These are phyloP conservation scores for Lactifluus subvellereus DNA, from an alignment of 768 basidiomycete genomes.

Conservation along the genomic window DNA sequence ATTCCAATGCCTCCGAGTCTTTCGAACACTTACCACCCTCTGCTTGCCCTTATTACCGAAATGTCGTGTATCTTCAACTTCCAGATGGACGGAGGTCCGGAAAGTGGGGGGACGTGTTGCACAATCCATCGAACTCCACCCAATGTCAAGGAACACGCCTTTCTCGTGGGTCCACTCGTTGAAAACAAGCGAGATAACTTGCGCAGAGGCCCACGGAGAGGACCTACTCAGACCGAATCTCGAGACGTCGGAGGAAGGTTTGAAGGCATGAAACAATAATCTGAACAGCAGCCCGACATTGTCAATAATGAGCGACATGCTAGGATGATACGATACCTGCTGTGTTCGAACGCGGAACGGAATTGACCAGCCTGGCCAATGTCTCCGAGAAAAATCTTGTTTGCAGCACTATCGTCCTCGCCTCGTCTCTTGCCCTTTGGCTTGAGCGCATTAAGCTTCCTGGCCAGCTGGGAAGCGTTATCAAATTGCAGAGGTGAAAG, in stretches of 20 bases:
- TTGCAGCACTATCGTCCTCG: constrained; percentile 19
- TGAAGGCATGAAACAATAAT: constrained; percentile 12
- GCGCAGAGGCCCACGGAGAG: constrained; percentile 2
- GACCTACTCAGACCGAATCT: constrained; percentile 17
- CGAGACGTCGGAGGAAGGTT: constrained; percentile 7
- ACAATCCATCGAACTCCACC: constrained; percentile 15
- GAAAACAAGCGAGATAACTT: constrained; percentile 16
- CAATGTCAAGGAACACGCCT: constrained; percentile 20
- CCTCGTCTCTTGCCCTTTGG: constrained; percentile 11
- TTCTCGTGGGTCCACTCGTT: constrained; percentile 20
- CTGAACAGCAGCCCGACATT: constrained; percentile 2
- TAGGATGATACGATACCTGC: constrained; percentile 13
- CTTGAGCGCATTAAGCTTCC: constrained; percentile 14
- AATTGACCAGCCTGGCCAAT: constrained; percentile 7
- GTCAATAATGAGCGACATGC: not conserved
- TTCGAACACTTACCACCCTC: constrained; percentile 10
- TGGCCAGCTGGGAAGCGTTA: constrained; percentile 3
- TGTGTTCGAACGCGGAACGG: constrained; percentile 19
- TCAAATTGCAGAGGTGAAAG: constrained; percentile 23
- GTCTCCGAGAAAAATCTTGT: constrained; percentile 12
- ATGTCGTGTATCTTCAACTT: constrained; percentile 8
- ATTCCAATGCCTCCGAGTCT: not conserved
- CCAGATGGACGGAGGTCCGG: constrained; percentile 12
- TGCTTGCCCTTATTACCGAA: constrained; percentile 16
- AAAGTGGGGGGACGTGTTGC: constrained; percentile 10